phyloP scores from a whole-genome alignment of 345 rosid species.

The Adansonia digitata region DNA sequence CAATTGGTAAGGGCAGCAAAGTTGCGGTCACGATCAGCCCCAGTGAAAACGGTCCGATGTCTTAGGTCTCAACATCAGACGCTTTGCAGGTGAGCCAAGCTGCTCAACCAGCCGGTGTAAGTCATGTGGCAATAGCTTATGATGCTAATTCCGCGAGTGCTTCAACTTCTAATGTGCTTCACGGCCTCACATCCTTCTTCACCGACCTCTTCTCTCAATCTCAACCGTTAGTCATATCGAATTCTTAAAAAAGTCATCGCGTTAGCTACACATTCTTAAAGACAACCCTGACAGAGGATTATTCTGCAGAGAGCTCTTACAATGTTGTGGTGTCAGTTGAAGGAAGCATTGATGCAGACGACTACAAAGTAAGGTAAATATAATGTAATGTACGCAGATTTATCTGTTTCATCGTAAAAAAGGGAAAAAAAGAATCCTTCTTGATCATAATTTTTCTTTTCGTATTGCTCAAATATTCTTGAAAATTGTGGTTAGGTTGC shows the following conservation, averaged over 20 bases:
- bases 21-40: constrained; percentile 78
- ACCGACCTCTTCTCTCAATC: constrained; percentile 63
- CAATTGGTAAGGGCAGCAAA: constrained; percentile 96
- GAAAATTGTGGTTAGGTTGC: constrained; percentile 47
- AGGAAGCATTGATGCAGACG: constrained; percentile 44
- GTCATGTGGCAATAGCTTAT: constrained; percentile 73
- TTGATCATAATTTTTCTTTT: background rate
- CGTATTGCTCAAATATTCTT: constrained; percentile 1
- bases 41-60: constrained; percentile 61
- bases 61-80: constrained; percentile 57
- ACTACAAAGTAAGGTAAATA: constrained; percentile 94
- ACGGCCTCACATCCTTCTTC: constrained; percentile 76
- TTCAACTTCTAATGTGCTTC: constrained; percentile 70
- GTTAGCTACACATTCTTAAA: constrained; percentile 73
- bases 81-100: constrained; percentile 75
- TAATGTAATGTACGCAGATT: constrained; percentile 71
- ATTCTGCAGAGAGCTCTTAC: constrained; percentile 71
- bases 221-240: constrained; percentile 56
- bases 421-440: background rate
- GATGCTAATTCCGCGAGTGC: constrained; percentile 31
- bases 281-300: constrained; percentile 78
- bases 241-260: constrained; percentile 54
- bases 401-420: constrained; percentile 22
- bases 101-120: constrained; percentile 77
- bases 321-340: constrained; percentile 75